Evolutionary conservation across 768 basidiomycete species (phyloP), one percentile per base, ranked within the genome.

Genomic region (Scleroderma citrinum): DNA sequence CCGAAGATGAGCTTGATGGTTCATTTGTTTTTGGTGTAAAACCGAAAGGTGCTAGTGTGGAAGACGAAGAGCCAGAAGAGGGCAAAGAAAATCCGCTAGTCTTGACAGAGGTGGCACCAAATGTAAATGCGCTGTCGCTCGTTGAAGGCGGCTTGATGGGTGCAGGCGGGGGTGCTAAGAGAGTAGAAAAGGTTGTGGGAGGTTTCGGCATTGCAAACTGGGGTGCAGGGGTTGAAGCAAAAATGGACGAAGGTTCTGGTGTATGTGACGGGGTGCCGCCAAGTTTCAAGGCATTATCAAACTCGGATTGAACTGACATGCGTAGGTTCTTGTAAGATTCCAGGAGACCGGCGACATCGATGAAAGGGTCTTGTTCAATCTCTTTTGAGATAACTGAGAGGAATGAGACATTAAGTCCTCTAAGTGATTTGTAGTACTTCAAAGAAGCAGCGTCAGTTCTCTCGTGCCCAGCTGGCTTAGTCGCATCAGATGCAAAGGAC

Each of bases 391-490:
- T 62, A 13, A 77, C 74, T n/a, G 75, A 69, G 20, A 85, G 61
- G 51, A 89, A 70, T 2, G 84, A 85, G 30, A 76, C 65, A 58
- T 90, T 90, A 36, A 90, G 73, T 13, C 86, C 87, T 31, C 87
- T 81, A n/a, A 90, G 74, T 21, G 80, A 77, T 35, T 69, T 77
- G 67, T 80, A 87, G 60, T 83, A 87, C 46, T 78, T 77, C 14
- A 79, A 56, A 31, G 74, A 71, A 21, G 58, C 52, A 14, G 57
- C 56, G 29, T 68, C 58, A 32, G 65, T 59, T 54, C 64, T 52
- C 55, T 68, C 54, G 54, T 55, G 47, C 54, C 38, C 17, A 49
- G 52, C 26, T 45, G 61, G 46, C 48, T 60, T 55, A 24, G 62
- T n/a, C n/a, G n/a, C n/a, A n/a, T n/a, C n/a, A n/a, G n/a, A n/a